A percentile compares a stretch with the other conserved stretches of the same genome.
phyloP scores from a whole-genome alignment of 129 eudicot genomes.

The Arctium lappa region DNA sequence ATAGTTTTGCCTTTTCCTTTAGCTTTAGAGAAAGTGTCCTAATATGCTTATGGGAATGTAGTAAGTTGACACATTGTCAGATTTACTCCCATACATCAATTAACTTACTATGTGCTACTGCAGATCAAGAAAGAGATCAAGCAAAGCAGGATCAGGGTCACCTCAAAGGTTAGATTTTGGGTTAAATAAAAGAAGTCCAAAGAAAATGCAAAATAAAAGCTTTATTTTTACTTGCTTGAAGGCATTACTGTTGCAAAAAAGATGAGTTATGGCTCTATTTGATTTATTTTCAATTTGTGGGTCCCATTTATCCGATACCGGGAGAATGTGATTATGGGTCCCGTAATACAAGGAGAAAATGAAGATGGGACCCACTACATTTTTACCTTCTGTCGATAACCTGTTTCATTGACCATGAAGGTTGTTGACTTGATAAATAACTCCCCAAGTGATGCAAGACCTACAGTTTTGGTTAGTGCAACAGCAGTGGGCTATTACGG shows the following conservation, averaged over 20 bases:
- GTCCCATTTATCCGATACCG: not conserved
- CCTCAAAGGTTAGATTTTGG: constrained; percentile 66
- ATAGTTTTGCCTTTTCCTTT: not conserved
- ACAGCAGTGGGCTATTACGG: constrained; percentile 98
- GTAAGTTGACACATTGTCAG: not conserved
- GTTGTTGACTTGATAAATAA: constrained; percentile 77
- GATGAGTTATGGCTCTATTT: not conserved
- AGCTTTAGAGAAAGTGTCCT: not conserved
- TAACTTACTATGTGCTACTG: constrained; percentile 20
- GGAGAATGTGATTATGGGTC: not conserved
- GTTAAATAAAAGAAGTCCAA: not conserved
- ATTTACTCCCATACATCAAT: not conserved
- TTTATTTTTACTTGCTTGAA: not conserved
- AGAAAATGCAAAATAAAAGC: constrained; percentile 4
- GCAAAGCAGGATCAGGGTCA: constrained; percentile 81
- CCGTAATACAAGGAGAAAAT: not conserved
- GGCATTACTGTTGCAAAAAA: not conserved
- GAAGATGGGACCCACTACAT: constrained; percentile 1
- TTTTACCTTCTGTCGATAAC: constrained; percentile 10
- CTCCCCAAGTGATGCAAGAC: constrained; percentile 57
- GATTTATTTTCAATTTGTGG: not conserved
- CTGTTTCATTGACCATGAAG: constrained; percentile 33
- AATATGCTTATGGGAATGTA: not conserved
- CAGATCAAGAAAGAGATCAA: constrained; percentile 96
- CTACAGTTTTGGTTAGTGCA: constrained; percentile 85